A percentile compares a stretch with the other conserved stretches of the same genome.
Evolutionary conservation across 306 rosid genomes (phyloP).

Genomic region (Pachyrhizus erosus): DNA sequence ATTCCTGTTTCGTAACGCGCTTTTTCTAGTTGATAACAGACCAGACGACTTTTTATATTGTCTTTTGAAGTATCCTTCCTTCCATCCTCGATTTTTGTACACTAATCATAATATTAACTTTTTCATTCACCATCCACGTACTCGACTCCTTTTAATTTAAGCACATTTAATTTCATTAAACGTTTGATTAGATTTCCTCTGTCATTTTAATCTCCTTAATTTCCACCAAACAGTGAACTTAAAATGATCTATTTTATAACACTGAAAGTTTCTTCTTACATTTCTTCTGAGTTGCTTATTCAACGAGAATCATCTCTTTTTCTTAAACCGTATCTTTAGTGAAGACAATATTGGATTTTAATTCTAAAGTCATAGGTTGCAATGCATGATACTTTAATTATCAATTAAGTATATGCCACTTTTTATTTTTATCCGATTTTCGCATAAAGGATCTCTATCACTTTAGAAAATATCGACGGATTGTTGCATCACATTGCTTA

Average conservation of each 20-base stretch:
- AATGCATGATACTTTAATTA: neutral
- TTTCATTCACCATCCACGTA: slow-evolving; percentile 39
- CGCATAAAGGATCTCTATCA: slow-evolving; percentile 10
- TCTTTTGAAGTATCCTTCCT: slow-evolving; percentile 39
- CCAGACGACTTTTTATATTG: slow-evolving; percentile 45
- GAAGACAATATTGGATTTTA: neutral
- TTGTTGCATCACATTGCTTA: slow-evolving; percentile 34
- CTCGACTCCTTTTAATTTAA: neutral
- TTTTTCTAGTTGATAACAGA: slow-evolving; percentile 49
- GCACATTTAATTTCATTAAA: too few species aligned
- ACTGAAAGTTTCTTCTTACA: neutral
- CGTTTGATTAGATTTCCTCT: neutral
- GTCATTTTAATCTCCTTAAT: neutral
- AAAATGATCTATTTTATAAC: neutral
- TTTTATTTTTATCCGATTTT: neutral
- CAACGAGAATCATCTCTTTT: slow-evolving; percentile 41
- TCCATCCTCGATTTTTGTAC: slow-evolving; percentile 46
- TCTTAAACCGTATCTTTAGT: slow-evolving; percentile 19
- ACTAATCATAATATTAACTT: slow-evolving; percentile 42
- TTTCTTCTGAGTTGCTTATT: slow-evolving; percentile 2
- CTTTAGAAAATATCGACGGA: neutral
- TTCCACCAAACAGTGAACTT: neutral
- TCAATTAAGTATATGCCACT: neutral
- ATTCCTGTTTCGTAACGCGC: slow-evolving; percentile 53
- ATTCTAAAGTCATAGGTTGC: slow-evolving; percentile 28